Evolutionary conservation across 768 basidiomycete genomes (phyloP).

Genomic region (Macrocybe gigantea): DNA sequence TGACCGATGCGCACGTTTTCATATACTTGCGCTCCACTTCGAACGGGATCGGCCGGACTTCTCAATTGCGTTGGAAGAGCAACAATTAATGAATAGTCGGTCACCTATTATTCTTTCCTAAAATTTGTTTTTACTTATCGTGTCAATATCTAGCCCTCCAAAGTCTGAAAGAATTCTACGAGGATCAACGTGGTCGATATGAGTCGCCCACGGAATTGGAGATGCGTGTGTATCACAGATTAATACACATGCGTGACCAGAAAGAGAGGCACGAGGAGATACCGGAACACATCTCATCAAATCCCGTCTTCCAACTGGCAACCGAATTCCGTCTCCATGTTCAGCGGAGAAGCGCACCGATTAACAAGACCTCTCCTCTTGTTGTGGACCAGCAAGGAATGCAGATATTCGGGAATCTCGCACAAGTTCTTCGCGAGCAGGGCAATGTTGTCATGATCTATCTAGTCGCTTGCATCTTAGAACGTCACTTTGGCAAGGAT

Average conservation of each 20-base stretch:
- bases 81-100: constrained; percentile 89
- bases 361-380: constrained; percentile 59
- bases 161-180: constrained; percentile 89
- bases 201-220: constrained; percentile 85
- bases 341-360: constrained; percentile 73
- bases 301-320: constrained; percentile 79
- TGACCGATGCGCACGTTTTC: constrained; percentile 91
- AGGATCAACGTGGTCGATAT: constrained; percentile 67
- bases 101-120: constrained; percentile 7
- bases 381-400: constrained; percentile 62
- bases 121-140: not conserved
- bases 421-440: constrained; percentile 54
- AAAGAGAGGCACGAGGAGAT: constrained; percentile 71
- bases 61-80: constrained; percentile 70
- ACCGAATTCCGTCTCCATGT: constrained; percentile 77
- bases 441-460: constrained; percentile 73
- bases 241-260: constrained; percentile 87
- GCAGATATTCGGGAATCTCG: constrained; percentile 62
- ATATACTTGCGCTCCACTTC: constrained; percentile 77
- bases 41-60: constrained; percentile 53
- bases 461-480: constrained; percentile 84
- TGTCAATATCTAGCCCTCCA: constrained; percentile 59
- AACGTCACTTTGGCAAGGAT: constrained; percentile 79
- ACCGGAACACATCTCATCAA: constrained; percentile 55
- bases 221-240: constrained; percentile 92